A percentile compares a stretch with the other conserved stretches of the same genome.
Evolutionary conservation across 2,329 filamentous ascomycete species (phyloP).

Genomic region (Calonectria leucothoes): DNA sequence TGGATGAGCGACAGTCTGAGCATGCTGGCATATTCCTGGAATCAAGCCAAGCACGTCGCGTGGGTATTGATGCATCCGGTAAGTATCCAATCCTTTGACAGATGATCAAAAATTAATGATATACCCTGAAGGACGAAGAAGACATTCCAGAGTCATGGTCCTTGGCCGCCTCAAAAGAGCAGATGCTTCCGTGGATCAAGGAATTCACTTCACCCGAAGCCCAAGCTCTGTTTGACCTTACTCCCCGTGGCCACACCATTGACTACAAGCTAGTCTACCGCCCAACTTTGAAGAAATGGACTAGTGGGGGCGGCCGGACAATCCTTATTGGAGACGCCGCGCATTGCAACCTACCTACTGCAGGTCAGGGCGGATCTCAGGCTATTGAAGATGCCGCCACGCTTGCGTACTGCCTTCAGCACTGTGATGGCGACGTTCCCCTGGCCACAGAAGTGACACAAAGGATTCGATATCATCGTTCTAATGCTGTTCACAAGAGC

Average conservation of each 20-base stretch:
- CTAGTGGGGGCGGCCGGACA: neutral
- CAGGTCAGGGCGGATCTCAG: neutral
- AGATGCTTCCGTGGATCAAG: neutral
- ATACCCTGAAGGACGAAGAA: neutral
- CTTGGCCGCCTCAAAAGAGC: neutral
- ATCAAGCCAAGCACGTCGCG: slow-evolving; percentile 8
- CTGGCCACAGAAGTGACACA: neutral
- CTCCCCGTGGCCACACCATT: neutral
- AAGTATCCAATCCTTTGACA: neutral
- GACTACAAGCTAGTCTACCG: neutral
- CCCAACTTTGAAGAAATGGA: neutral
- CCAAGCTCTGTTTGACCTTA: neutral
- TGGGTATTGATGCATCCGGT: slow-evolving; percentile 21
- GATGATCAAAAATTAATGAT: neutral
- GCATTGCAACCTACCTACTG: neutral
- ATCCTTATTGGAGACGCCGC: neutral
- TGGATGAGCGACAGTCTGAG: slow-evolving; percentile 19
- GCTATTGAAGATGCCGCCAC: neutral
- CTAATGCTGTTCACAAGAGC: neutral
- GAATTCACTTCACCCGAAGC: neutral
- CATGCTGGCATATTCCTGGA: slow-evolving; percentile 16
- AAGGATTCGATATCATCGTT: neutral
- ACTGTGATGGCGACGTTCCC: neutral
- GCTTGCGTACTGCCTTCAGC: neutral
- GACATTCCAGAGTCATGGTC: neutral